These are phyloP conservation scores for Amaranthus hypochondriacus DNA, from an alignment of 148 eudicot genomes.

Conservation along the genomic window DNA sequence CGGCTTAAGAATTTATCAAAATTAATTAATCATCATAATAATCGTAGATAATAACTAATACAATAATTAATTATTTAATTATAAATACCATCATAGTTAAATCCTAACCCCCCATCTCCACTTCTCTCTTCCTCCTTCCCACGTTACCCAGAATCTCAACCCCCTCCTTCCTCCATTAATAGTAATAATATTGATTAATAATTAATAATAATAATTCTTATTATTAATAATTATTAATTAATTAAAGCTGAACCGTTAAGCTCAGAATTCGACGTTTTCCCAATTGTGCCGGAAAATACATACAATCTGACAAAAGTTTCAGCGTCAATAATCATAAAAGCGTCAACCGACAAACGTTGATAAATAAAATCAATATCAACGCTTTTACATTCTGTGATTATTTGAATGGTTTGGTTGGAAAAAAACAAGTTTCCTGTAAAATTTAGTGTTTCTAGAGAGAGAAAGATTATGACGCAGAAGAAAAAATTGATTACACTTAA, in stretches of 20 bases:
- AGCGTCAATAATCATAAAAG: background rate
- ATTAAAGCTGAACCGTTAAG: background rate
- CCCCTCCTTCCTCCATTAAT: background rate
- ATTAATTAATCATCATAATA: slow-evolving; percentile 6
- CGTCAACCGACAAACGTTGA: slow-evolving; percentile 13
- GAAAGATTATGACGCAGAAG: slow-evolving; percentile 40
- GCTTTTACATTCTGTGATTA: slow-evolving; percentile 3
- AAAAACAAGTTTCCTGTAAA: background rate
- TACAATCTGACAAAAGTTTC: background rate
- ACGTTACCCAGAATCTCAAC: background rate
- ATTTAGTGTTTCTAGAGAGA: background rate
- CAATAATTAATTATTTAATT: background rate
- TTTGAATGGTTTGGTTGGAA: slow-evolving; percentile 11
- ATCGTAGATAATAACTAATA: background rate
- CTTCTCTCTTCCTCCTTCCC: slow-evolving; percentile 1
- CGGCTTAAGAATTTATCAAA: slow-evolving; percentile 11
- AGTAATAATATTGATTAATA: too few species aligned
- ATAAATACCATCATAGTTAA: background rate
- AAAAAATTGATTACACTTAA: slow-evolving; percentile 45
- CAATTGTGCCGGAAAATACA: background rate
- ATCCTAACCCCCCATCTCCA: background rate
- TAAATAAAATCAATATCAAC: background rate
- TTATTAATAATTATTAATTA: too few species aligned
- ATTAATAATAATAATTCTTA: too few species aligned
- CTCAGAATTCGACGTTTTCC: background rate